Evolutionary conservation across 352 stramenopile genomes (phyloP).

Genomic region (Halophytophthora batemanensis): DNA sequence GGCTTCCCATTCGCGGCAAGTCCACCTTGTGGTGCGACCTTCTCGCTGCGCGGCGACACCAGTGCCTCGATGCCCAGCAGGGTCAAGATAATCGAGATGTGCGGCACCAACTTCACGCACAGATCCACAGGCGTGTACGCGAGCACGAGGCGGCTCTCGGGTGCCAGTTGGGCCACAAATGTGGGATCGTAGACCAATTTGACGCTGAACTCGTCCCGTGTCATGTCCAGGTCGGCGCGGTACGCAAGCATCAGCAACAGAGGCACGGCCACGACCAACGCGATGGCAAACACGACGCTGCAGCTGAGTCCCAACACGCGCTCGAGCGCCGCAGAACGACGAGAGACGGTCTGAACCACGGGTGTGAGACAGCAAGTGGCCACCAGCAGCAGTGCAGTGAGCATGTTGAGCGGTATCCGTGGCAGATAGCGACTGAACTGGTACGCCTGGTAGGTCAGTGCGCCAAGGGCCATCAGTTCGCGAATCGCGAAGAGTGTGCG

Average conservation of each 20-base stretch:
- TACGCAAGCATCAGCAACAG: constrained; percentile 11
- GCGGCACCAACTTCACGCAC: too few relatives aligned
- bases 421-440: constrained; percentile 19
- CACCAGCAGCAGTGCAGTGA: constrained; percentile 17
- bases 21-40: constrained; percentile 9
- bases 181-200: constrained; percentile 21
- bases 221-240: constrained; percentile 8
- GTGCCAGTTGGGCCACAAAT: constrained; percentile 11
- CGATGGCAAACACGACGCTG: constrained; percentile 18
- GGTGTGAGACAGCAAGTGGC: constrained; percentile 21
- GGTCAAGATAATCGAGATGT: constrained; percentile 16
- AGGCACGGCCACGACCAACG: constrained; percentile 19
- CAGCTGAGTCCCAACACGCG: constrained; percentile 9
- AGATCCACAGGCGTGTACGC: constrained; percentile 18
- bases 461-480: constrained; percentile 16
- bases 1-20: too few relatives aligned
- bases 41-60: constrained; percentile 14
- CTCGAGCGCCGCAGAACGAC: constrained; percentile 11
- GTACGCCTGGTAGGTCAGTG: constrained; percentile 22
- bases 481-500: constrained; percentile 10
- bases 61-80: constrained; percentile 14
- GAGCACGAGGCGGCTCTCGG: constrained; percentile 22
- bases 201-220: not conserved
- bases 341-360: constrained; percentile 10
- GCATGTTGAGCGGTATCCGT: constrained; percentile 11